These are phyloP conservation scores for Juncus inflexus DNA, from an alignment of 176 grass and related monocot species.

Conservation along the genomic window DNA sequence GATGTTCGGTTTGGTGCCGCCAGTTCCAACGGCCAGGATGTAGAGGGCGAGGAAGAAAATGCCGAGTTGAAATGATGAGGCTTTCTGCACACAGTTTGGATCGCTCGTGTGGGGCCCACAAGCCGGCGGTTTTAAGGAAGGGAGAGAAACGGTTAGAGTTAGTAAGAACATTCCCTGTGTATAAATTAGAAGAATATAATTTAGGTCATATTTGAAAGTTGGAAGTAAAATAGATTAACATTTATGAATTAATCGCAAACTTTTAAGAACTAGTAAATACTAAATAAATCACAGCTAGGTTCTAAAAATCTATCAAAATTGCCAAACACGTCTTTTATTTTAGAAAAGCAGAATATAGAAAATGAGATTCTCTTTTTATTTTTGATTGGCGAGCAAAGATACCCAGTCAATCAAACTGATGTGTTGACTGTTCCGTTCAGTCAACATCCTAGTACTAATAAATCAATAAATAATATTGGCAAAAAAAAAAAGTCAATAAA, in stretches of 20 bases:
- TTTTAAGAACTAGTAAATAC: too few relatives aligned
- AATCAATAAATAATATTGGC: too few relatives aligned
- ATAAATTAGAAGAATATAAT: background rate
- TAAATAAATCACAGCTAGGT: too few relatives aligned
- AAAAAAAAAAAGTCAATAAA: too few relatives aligned
- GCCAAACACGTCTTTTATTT: too few relatives aligned
- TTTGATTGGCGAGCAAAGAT: too few relatives aligned
- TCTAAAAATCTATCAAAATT: too few relatives aligned
- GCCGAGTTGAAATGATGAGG: conserved; percentile 52
- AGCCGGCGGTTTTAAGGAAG: conserved; percentile 57
- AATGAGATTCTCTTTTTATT: too few relatives aligned
- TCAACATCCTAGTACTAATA: too few relatives aligned
- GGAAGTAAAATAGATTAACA: background rate
- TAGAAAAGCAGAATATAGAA: too few relatives aligned
- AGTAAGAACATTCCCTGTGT: conserved; percentile 68
- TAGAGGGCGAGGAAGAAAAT: conserved; percentile 78
- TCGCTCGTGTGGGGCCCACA: conserved; percentile 46
- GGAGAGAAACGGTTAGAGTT: conserved; percentile 58
- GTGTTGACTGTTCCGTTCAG: too few relatives aligned
- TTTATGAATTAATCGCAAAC: background rate
- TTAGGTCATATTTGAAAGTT: background rate
- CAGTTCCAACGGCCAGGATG: conserved; percentile 71
- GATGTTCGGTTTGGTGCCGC: conserved; percentile 94
- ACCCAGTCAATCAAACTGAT: too few relatives aligned
- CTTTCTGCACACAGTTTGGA: conserved; percentile 38